Conservation (phyloP, 352 stramenopile genomes). For the Phytophthora ramorum region DNA sequence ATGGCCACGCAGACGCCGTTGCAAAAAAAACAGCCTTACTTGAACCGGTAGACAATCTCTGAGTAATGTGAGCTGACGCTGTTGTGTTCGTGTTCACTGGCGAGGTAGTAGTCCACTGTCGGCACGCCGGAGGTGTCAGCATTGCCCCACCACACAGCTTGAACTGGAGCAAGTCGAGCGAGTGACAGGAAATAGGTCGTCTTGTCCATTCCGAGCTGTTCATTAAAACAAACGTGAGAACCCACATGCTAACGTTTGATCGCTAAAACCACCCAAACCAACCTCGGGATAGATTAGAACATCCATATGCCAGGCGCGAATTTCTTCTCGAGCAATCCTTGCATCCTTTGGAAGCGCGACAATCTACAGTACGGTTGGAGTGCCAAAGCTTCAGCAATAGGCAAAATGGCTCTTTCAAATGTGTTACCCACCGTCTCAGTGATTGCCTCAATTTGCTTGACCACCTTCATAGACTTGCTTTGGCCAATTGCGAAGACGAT, state of each 20-base stretch:
- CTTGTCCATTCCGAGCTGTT: conserved; percentile 79
- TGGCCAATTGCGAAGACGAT: conserved; percentile 69
- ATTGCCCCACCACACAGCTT: conserved; percentile 82
- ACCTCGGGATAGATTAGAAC: conserved; percentile 81
- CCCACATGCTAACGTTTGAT: neutral
- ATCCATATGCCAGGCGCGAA: conserved; percentile 59
- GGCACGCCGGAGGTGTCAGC: conserved; percentile 74
- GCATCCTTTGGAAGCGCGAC: conserved; percentile 62
- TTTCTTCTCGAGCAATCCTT: conserved; percentile 49
- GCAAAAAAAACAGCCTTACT: conserved; percentile 39
- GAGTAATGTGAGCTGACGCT: conserved; percentile 62
- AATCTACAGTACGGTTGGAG: conserved; percentile 38
- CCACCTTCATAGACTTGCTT: conserved; percentile 59
- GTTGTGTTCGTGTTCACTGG: conserved; percentile 69
- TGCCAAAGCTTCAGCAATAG: neutral
- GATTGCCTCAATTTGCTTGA: conserved; percentile 55
- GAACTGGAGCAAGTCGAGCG: conserved; percentile 64
- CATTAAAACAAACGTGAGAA: conserved; percentile 8
- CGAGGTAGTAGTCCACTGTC: conserved; percentile 74
- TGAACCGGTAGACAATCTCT: conserved; percentile 63
- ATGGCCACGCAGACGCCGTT: neutral
- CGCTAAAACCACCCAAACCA: conserved; percentile 2
- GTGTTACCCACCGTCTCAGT: conserved; percentile 42
- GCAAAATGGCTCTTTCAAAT: neutral
- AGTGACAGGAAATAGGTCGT: conserved; percentile 82